phyloP scores from a whole-genome alignment of 495 filamentous ascomycete genomes.

The Pyronema domesticum region DNA sequence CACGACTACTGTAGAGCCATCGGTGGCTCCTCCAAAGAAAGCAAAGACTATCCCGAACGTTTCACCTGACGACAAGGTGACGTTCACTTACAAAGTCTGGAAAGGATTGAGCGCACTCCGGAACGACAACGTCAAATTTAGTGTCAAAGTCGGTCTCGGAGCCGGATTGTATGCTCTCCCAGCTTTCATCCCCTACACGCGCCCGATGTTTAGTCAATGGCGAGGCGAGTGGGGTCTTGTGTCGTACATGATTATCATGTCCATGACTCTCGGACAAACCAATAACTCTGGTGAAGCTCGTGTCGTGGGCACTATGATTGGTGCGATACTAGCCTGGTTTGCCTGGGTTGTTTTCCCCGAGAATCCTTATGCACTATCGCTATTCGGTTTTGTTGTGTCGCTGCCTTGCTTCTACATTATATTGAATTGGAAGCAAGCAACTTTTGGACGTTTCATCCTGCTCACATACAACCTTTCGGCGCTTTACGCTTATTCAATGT shows the following conservation, averaged over 20 bases:
- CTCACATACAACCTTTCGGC: constrained; percentile 95
- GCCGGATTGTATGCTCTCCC: constrained; percentile 73
- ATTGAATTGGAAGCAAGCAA: constrained; percentile 61
- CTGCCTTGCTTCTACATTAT: constrained; percentile 79
- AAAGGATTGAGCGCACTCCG: constrained; percentile 39
- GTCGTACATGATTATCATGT: constrained; percentile 95
- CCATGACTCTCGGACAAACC: constrained; percentile 88
- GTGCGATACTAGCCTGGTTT: constrained; percentile 53
- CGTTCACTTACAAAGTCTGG: constrained; percentile 39
- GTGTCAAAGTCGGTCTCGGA: constrained; percentile 80
- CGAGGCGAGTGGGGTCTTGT: constrained; percentile 90
- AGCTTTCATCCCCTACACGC: constrained; percentile 59
- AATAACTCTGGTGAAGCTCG: constrained; percentile 79
- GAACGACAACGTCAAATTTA: constrained; percentile 56
- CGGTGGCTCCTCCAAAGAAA: constrained; percentile 9
- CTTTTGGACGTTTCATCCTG: constrained; percentile 80
- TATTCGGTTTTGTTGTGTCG: constrained; percentile 64
- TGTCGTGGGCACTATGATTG: constrained; percentile 74
- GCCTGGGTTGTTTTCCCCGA: constrained; percentile 59
- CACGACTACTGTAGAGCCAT: background rate
- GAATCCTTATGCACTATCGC: constrained; percentile 53
- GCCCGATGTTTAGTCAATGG: constrained; percentile 73
- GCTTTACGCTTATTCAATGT: constrained; percentile 81
- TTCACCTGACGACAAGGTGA: constrained; percentile 34
- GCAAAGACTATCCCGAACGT: constrained; percentile 16